Evolutionary conservation across 2,329 filamentous ascomycete genomes (phyloP), one percentile per base, ranked within the genome.

Genomic region (Ophiostoma himal-ulmi): DNA sequence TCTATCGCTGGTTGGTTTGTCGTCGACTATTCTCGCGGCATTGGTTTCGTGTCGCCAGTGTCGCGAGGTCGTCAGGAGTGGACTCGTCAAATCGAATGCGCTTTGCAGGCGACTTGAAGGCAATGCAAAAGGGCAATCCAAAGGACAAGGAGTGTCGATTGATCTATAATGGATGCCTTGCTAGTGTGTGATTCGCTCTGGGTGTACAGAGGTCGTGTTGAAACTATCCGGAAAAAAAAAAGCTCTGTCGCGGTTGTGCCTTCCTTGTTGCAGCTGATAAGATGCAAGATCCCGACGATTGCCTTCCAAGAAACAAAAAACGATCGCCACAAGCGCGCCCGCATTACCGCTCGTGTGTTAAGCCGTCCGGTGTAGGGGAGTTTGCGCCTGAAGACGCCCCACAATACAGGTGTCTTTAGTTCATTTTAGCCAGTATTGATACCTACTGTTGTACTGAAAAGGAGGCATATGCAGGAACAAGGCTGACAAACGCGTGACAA

Each of bases 241-340:
- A 57, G n/a, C 6, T 6, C 11, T 26, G 52, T 57, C 52, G 52
- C 52, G 13, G 17, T 17, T 26, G 22, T 17, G 44, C 20, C 20
- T 48, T 48, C 14, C 44, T 39, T 13, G 13, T 30, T 44, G 39
- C 39, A 44, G 39, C 39, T 44, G 39, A 10, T 44, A 30, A 30
- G 30, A 30, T 30, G 10, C 52, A 57, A 57, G 22, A 48, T 26
- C 44, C 44, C 44, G 44, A 48, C 14, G 44, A 39, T 30, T 41
- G 30, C 13, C 20, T 52, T 52, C 17, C 11, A 65, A 36, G 22
- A 20, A 62, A 26, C n/a, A 65, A 65, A 64, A 68, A 65, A 30
- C 39, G 62, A 57, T 65, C 62, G 62, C 62, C 62, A 65, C 62
- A 65, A 65, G 62, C 62, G 62, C 62, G 34, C 60, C 30, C 52